A percentile compares a stretch with the other conserved stretches of the same genome.
Conservation (phyloP, 2,329 filamentous ascomycete species). For the Neodidymelliopsis sp. region DNA sequence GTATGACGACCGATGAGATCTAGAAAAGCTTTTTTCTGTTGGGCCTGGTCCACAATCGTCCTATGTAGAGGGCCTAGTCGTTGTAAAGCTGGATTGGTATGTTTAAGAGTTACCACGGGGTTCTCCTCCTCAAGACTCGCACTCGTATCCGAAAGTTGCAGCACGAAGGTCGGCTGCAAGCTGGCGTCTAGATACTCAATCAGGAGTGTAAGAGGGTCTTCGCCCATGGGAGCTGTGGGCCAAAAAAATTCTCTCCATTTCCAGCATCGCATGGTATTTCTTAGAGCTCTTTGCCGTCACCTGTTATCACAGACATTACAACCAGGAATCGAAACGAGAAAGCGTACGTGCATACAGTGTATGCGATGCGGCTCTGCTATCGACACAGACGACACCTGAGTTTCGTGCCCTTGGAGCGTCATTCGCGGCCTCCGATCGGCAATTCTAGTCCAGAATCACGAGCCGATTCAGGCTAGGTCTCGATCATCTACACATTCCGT, state of each 20-base stretch:
- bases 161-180: slow-evolving; percentile 9
- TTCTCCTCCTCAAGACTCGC: background rate
- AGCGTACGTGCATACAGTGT: background rate
- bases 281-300: background rate
- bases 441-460: background rate
- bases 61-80: background rate
- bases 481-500: background rate
- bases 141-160: background rate
- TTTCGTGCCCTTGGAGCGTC: background rate
- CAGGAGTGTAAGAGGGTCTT: slow-evolving; percentile 9
- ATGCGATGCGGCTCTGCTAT: background rate
- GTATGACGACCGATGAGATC: background rate
- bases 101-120: background rate
- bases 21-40: background rate
- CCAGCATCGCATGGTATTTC: background rate
- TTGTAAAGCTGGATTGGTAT: slow-evolving; percentile 12
- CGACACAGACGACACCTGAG: background rate
- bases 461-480: slow-evolving; percentile 1
- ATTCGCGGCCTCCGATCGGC: slow-evolving; percentile 2
- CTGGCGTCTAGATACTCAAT: slow-evolving; percentile 12
- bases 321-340: background rate
- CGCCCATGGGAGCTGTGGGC: background rate
- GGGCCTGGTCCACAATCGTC: background rate
- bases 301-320: background rate
- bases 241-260: background rate